Evolutionary conservation across 106 monocot genomes (phyloP), one percentile per base, ranked within the genome.

Genomic region (Acorus gramineus): DNA sequence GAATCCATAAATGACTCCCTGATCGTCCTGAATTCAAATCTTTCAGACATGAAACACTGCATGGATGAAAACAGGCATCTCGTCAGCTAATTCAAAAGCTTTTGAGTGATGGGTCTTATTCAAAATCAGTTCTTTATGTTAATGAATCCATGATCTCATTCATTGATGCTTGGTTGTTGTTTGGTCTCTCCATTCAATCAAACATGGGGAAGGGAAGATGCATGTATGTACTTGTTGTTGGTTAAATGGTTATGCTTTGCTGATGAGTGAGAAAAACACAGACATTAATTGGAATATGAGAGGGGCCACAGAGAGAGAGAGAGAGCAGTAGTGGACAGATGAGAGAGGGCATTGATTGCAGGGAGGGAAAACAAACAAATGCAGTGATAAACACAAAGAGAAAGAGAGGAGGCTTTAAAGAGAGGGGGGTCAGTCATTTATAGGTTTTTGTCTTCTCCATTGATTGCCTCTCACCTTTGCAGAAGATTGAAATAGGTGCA

Each of bases 211-310:
- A 48, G 62, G 13, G 51, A n/a, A 7, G 42, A 61, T 63, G 63
- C n/a, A 14, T 14, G 51, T 13, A 64, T 51, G 63, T 64, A 52
- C 64, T 64, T 64, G 14, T 11, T 28, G 28, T 28, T 28, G 28
- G 28, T 28, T 28, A 28, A 42, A 7, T 52, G 52, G 11, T 70
- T 5, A n/a, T 66, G 11, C 13, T 51, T 2, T 8, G 56, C 71
- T 57, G 28, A 77, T 71, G 62, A 77, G 66, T 71, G 77, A 66
- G 77, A 53, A 14, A 64, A 54, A 66, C 77, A 61, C 46, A 65
- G 64, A 42, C 77, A 71, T 71, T 77, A 13, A 77, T 50, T 77
- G 59, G 57, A 11, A 45, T 71, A 52, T 61, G 59, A 71, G 60
- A 53, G 47, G 59, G 48, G 64, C 57, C 12, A 58, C 56, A 62